Evolutionary conservation across 1,139 yeast species (phyloP).

Genomic region (Barnettozyma hawaiiensis): DNA sequence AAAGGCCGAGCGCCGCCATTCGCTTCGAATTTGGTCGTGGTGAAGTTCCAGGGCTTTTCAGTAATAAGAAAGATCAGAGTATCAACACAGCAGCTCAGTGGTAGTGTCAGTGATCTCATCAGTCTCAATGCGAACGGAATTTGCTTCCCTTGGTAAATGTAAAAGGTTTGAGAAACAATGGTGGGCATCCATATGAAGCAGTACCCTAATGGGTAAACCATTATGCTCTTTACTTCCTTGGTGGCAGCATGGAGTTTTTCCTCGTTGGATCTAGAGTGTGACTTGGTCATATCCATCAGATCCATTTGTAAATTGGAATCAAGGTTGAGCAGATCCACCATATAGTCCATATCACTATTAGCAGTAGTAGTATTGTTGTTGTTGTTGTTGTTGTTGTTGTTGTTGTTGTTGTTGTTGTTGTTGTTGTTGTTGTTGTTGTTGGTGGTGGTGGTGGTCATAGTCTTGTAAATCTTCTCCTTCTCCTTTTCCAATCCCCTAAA

Average conservation of each 20-base stretch:
- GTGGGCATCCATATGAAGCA: constrained; percentile 20
- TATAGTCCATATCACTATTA: background rate
- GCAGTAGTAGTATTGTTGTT: too few relatives aligned
- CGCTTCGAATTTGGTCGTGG: constrained; percentile 3
- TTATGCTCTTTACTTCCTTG: constrained; percentile 18
- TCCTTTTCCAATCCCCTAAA: constrained; percentile 10
- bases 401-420: too few relatives aligned
- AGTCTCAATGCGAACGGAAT: constrained; percentile 12
- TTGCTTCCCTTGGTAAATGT: background rate
- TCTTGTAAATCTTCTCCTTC: constrained; percentile 10
- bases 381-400: too few relatives aligned
- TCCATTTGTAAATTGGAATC: constrained; percentile 17
- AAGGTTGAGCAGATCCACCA: background rate
- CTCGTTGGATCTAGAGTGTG: constrained; percentile 7
- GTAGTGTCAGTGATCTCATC: constrained; percentile 14
- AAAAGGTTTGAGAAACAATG: constrained; percentile 13
- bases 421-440: too few relatives aligned
- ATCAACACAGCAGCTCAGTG: constrained; percentile 20
- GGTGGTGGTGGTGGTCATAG: background rate
- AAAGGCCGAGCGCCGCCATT: background rate
- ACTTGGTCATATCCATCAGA: constrained; percentile 14
- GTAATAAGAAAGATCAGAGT: constrained; percentile 18
- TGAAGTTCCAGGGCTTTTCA: constrained; percentile 24
- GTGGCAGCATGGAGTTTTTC: constrained; percentile 11
- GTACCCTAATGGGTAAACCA: constrained; percentile 22